Evolutionary conservation across 106 monocot genomes (phyloP), one percentile per base, ranked within the genome.

Genomic region (Allium cepa): DNA sequence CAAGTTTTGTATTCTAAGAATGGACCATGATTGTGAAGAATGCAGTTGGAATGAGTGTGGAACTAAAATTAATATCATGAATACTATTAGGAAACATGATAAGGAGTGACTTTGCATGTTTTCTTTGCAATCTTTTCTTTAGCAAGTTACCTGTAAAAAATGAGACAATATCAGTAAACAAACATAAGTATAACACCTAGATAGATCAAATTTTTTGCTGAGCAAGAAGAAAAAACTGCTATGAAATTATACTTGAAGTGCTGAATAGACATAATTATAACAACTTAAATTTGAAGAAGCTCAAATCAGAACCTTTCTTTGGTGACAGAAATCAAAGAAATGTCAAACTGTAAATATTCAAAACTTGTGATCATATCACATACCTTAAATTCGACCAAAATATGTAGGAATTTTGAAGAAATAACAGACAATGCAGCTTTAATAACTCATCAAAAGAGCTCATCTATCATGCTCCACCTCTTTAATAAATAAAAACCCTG

Each of bases 1-100:
- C 4, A 93, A 78, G 47, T 67, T 84, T 70, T 81, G 84, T 63
- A 99, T 80, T 69, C 83, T 60, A 6, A 92, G 85, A 10, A 99
- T 80, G 27, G 93, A 81, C 93, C 92, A 93, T 26, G 85, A 65
- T 78, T 99, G 99, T 8, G 92, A 93, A 56, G 99, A 85, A 76
- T 93, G 87, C 18, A 93, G 76, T 56, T 90, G 85, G 75, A 64
- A 62, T 13, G 88, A 73, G 51, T 11, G 45, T 2, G 77, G 83
- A 50, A 87, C 28, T 3, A 76, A 36, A 36, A 36, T 36, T 36
- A 36, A 72, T 36, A 68, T 27, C 28, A 71, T 46, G 28, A 76
- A 18, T 50, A 75, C 11, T 8, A 17, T 64, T 10, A 78, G 58
- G 11, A 68, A 46, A 55, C 22, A 68, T 28, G 68, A 72, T 46